Conservation (phyloP, 768 basidiomycete genomes). For the Phlebiopsis gigantea region DNA sequence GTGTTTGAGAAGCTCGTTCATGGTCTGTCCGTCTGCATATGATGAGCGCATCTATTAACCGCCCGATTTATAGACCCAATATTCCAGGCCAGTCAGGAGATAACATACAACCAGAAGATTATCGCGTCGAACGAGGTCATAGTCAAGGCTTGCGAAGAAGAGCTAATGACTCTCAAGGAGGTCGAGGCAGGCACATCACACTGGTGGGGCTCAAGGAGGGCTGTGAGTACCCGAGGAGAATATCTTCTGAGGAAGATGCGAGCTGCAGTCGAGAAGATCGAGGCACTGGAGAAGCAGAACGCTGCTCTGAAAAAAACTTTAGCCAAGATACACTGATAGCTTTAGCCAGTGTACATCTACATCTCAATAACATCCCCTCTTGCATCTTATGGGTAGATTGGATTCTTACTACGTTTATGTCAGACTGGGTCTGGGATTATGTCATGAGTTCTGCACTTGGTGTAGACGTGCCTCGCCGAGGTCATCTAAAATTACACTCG, state of each 20-base stretch:
- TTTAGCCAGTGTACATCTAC: not conserved
- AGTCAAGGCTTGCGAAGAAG: constrained; percentile 69
- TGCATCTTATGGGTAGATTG: too few relatives aligned
- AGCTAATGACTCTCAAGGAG: constrained; percentile 62
- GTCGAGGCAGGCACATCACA: constrained; percentile 50
- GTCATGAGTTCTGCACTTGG: too few relatives aligned
- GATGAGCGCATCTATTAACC: not conserved
- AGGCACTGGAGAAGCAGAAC: constrained; percentile 68
- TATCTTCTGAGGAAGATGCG: constrained; percentile 76
- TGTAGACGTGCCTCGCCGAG: too few relatives aligned
- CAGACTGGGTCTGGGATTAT: too few relatives aligned
- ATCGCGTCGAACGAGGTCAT: constrained; percentile 50
- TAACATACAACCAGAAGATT: constrained; percentile 71
- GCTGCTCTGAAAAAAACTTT: constrained; percentile 56
- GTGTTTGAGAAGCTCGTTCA: constrained; percentile 80
- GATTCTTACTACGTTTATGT: too few relatives aligned
- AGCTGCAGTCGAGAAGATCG: constrained; percentile 61
- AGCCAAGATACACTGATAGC: constrained; percentile 25
- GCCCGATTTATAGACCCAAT: constrained; percentile 69
- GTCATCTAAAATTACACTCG: too few relatives aligned
- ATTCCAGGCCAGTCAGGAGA: constrained; percentile 79
- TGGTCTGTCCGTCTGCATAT: constrained; percentile 39
- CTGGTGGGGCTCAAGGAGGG: constrained; percentile 41
- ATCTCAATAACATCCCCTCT: too few relatives aligned
- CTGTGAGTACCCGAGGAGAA: constrained; percentile 52